Base-by-base conservation (phyloP, 768 basidiomycete genomes). In the Lentinula aciculospora region DNA sequence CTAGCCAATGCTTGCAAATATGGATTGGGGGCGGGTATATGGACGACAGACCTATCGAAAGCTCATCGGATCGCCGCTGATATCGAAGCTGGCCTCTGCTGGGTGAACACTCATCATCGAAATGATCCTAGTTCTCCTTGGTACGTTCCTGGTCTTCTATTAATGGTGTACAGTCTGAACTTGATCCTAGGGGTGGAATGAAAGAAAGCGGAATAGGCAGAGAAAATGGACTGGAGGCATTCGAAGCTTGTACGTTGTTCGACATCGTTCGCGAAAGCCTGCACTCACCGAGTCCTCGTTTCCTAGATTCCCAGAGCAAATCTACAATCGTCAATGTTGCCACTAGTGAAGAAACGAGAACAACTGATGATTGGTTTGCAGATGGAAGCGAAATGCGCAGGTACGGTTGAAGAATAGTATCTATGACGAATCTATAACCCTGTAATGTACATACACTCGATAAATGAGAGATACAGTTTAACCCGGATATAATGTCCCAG, bases 101-200 rank as follows among this genome's bases (percentile, higher is more conserved):
- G 92, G 92, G 81, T 93, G 36, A 94, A 94, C 66, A 92, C 88
- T 0, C 90, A 93, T 62, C 92, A 94, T 65, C 81, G 92, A 46
- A 94, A 94, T 63, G 91, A 94, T 66, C 92, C 92, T 7, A 88
- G 87, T 61, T 92, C 89, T 31, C 91, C 92, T 39, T 94, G 92
- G 92, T 90, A 66, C 37, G 80, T 67, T 36, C 12, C 4, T 31
- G 48, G 29, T 62, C 64, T 53, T 56, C 36, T 19, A 39, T 58
- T 2, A 50, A 17, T 55, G 15, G 9, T 47, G 39, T 13, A 47
- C 44, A 34, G 59, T 31, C 12, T 32, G 29, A 42, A 56, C 23
- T 3, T 40, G 44, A 6, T 45, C 36, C n/a, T 60, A 89, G 89
- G 89, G 91, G 91, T 19, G 91, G 91, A 5, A 89, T 92, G 89